Base-by-base conservation (phyloP, 495 filamentous ascomycete species). In the Corynascus novoguineensis region DNA sequence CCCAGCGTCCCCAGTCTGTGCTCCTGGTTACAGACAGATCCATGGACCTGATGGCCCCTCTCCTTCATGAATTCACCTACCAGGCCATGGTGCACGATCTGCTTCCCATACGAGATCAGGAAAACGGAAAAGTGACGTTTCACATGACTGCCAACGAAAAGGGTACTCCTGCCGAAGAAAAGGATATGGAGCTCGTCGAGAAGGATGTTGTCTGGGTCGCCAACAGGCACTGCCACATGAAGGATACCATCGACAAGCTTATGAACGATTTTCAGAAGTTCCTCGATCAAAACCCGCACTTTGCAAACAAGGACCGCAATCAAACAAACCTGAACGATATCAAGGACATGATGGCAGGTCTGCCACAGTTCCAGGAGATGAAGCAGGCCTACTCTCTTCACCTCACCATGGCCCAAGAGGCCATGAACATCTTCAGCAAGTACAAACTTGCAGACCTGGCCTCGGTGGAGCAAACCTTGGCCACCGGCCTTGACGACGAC, bases 11-110 rank as follows among this genome's bases (percentile, higher is more conserved):
- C 15, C 84, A 87, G 49, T 92, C 89, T 14, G 82, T 91, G 7
- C 78, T 98, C 2, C 76, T 95, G 60, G 87, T 98, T 49, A 86
- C 89, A 1, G 93, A 98, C 73, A 82, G 93, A 53, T 88, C 90
- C 11, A 90, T 97, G 86, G 93, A 98, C 68, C 64, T 97, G 1
- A 83, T 85, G 67, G 81, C 93, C 17, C 95, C 93, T 6, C 66
- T 97, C 10, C 53, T 97, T 10, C 93, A 98, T 70, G 93, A 98
- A 64, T 97, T 98, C 65, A 97, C 95, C 10, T 98, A 97, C 67
- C 93, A 97, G 70, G 89, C 92, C 27, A 97, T 98, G 92, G 90
- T 88, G 17, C 89, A 96, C 67, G 93, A 98, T 70, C 71, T 98
- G 25, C 74, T 98, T 6, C 87, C 86, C 0, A 87, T 98, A 50